These are phyloP conservation scores for Vigna trinervia DNA, from an alignment of 306 rosid genomes.

Conservation along the genomic window DNA sequence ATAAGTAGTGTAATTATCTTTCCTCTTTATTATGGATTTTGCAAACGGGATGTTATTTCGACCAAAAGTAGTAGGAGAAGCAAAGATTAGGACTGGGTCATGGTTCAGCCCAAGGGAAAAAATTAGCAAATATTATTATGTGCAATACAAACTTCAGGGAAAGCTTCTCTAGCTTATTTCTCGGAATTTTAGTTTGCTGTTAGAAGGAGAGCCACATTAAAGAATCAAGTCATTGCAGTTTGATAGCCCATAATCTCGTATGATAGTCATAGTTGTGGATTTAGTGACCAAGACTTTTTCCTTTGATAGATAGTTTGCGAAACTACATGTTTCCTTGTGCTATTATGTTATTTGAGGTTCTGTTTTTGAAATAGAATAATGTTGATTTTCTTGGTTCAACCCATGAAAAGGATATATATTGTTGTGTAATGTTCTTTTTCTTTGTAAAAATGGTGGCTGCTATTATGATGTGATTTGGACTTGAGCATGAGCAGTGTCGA, in stretches of 20 bases:
- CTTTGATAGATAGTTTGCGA: neutral
- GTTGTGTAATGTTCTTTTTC: neutral
- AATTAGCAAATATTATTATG: neutral
- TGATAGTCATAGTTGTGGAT: neutral
- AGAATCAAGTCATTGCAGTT: neutral
- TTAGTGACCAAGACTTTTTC: neutral
- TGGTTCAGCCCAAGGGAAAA: neutral
- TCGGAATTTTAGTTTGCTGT: neutral
- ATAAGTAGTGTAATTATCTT: neutral
- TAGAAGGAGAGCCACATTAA: neutral
- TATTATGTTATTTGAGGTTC: neutral
- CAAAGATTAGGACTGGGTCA: neutral
- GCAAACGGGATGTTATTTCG: neutral
- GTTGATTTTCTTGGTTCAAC: neutral
- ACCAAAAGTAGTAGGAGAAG: neutral
- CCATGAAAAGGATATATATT: neutral
- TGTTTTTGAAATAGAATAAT: neutral
- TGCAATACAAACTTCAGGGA: neutral
- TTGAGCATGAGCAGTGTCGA: neutral
- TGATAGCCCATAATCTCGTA: neutral
- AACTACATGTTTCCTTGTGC: neutral
- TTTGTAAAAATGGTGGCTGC: neutral
- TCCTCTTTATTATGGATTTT: neutral
- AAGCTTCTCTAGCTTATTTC: neutral
- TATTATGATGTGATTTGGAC: neutral